Evolutionary conservation across 1,284 basidiomycete species (phyloP), one percentile per base, ranked within the genome.

Genomic region (Ceratobasidium theobromae): DNA sequence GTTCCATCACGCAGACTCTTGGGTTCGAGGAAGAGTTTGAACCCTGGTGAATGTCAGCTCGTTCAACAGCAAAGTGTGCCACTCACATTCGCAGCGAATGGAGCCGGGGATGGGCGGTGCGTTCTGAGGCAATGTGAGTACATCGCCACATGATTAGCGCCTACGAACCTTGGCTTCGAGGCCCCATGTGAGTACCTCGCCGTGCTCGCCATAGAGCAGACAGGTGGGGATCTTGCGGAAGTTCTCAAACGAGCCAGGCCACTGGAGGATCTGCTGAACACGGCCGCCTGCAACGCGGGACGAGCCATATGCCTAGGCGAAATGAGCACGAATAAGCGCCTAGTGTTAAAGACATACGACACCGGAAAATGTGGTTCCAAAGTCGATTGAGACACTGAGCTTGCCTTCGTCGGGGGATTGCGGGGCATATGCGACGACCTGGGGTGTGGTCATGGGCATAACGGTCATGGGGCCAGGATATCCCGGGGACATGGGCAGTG

Each of bases 291-390:
- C 83, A 70, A 91, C 88, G 68, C 89, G 84, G n/a, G 88, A 86
- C 23, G 89, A 91, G 5, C 86, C 89, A 72, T 88, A 91, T 1
- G 89, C 87, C 71, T 71, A 25, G 16, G 18, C 5, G 23, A n/a
- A 21, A 27, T 27, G 6, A 18, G 30, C 12, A 18, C 28, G 12
- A 46, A 45, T n/a, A 8, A 32, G 14, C 2, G 4, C 55, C 18
- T 33, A 41, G 21, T 43, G 25, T 9, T 25, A 16, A n/a, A 12
- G 4, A 81, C 87, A 77, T 75, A 89, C 88, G 70, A 91, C 86
- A 68, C 89, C 89, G 43, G 89, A 90, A 76, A 90, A 91, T 1
- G 89, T 91, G 3, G 89, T 91, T 87, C 88, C 88, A 73, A 91
- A 91, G 75, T 91, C 89, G 70, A 91, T 88, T 3, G 87, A 84